Percentiles rank a stretch among this genome's conserved stretches.
These are phyloP conservation scores for Colletotrichum tamarilloi DNA, from an alignment of 2,329 filamentous ascomycete genomes.

Conservation along the genomic window DNA sequence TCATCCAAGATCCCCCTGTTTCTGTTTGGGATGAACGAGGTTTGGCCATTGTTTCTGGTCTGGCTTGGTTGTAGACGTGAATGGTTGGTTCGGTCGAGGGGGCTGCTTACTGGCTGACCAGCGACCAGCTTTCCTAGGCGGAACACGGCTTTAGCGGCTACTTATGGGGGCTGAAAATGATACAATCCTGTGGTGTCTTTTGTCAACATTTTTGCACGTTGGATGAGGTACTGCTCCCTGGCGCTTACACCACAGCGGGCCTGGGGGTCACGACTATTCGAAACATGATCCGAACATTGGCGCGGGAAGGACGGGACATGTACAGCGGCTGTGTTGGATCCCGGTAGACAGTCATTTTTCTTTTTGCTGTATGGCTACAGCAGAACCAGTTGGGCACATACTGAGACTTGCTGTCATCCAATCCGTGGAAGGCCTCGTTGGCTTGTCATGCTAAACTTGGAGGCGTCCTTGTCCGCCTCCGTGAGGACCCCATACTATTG, in stretches of 20 bases:
- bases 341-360: not conserved
- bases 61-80: not conserved
- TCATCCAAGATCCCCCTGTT: not conserved
- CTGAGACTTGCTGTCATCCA: not conserved
- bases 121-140: not conserved
- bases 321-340: constrained; percentile 1
- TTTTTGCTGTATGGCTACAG: not conserved
- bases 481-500: not conserved
- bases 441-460: not conserved
- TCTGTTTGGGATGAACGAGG: constrained; percentile 14
- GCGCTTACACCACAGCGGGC: constrained; percentile 1
- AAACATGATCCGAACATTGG: constrained; percentile 27
- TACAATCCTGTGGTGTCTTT: not conserved
- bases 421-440: not conserved
- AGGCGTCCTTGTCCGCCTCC: not conserved
- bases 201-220: no score
- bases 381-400: not conserved
- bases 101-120: not conserved
- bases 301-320: constrained; percentile 17
- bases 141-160: not conserved
- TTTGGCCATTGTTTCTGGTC: constrained; percentile 4
- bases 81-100: not conserved
- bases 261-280: not conserved
- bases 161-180: not conserved
- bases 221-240: not conserved